Base-by-base conservation (phyloP, 768 basidiomycete species). In the Porphyrellus cyaneotinctus region DNA sequence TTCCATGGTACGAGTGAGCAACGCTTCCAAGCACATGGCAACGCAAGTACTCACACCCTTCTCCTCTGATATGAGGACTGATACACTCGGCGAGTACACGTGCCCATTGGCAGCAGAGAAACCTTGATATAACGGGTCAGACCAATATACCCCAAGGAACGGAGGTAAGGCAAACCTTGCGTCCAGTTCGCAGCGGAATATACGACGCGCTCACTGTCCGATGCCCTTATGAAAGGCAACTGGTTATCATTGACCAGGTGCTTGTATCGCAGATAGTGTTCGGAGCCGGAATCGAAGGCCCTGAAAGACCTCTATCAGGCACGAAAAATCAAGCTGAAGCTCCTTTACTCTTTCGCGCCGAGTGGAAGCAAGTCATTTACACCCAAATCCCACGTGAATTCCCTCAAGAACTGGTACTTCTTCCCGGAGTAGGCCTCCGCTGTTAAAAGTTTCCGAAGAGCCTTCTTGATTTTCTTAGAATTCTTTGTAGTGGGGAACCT, bases 101-200 rank as follows among this genome's bases (percentile, higher is more conserved):
- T 75, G 58, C 30, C 70, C 50, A 55, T 79, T 84, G 3, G 84
- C 84, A 18, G 65, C 48, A 3, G 80, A 72, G 62, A 91, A 87
- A 2, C 87, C 88, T 88, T 54, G 33, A 44, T 52, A 31, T 22
- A 12, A 33, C 32, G 33, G 9, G 35, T 59, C 13, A 57, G 45
- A 44, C 44, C 22, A 20, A 18, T 23, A 14, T 38, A 15, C 5
- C 23, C 33, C 24, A 47, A 10, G 23, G 37, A 36, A 15, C 3
- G 11, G 18, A 7, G 2, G 6, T 1, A 22, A 30, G 11, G 35
- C 56, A 20, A 42, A 83, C 88, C 89, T 53, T 73, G 70, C 2
- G 75, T 74, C 88, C 90, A 91, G 60, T 88, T 88, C 7, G 64
- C 72, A 1, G 88, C 88, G 18, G 85, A 83, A 17, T 78, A 67